phyloP scores from a whole-genome alignment of 352 stramenopile species.

The Globisporangium polare region DNA sequence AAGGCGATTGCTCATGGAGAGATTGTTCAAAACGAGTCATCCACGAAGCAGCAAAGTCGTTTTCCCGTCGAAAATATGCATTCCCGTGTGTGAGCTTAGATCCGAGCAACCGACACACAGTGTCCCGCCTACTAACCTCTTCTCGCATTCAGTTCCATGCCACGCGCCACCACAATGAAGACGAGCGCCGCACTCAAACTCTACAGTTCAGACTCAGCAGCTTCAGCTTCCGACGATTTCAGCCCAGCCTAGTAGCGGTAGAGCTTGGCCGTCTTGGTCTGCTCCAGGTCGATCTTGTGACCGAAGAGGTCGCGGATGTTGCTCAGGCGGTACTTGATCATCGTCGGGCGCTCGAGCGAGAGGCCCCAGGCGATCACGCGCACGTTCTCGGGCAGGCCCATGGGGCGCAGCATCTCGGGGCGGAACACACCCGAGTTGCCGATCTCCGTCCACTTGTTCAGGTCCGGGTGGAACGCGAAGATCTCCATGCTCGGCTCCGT shows the following conservation, averaged over 20 bases:
- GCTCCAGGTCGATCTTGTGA: conserved; percentile 98
- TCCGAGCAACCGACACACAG: not conserved
- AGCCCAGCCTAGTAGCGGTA: conserved; percentile 67
- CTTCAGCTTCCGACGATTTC: not conserved
- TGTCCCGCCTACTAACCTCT: not conserved
- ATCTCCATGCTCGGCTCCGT: conserved; percentile 99
- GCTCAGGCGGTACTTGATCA: conserved; percentile 99
- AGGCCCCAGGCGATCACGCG: conserved; percentile 99
- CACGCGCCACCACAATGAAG: not conserved
- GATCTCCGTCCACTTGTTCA: conserved; percentile 99
- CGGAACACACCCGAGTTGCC: conserved; percentile 99
- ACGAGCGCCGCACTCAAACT: not conserved
- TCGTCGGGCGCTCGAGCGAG: conserved; percentile 98
- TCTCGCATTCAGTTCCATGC: not conserved
- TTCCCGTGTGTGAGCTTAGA: not conserved
- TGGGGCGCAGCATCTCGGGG: conserved; percentile 98
- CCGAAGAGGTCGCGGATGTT: conserved; percentile 99
- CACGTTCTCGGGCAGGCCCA: conserved; percentile 99
- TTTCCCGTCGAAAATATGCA: not conserved
- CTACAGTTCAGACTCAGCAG: not conserved
- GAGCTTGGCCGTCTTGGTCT: conserved; percentile 91
- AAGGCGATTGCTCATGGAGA: no score
- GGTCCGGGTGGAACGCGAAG: conserved; percentile 99
- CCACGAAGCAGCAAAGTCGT: not conserved
- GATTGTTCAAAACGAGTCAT: no score